Evolutionary conservation across 2,329 filamentous ascomycete species (phyloP).

Genomic region (Teratosphaeria gauchensis): DNA sequence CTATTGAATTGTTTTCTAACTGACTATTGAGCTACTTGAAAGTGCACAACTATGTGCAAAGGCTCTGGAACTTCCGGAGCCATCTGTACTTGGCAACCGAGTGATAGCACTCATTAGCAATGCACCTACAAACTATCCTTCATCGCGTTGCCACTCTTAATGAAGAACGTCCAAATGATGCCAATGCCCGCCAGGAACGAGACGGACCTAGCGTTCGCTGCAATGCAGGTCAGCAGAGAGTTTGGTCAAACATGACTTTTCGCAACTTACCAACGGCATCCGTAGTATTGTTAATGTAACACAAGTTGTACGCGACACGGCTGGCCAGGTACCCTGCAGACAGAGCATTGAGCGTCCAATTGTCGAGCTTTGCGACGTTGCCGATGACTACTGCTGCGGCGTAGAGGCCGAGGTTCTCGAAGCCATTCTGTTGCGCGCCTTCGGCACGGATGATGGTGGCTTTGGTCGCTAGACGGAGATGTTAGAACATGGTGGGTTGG

Average conservation of each 20-base stretch:
- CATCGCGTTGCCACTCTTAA: not conserved
- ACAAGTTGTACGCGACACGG: not conserved
- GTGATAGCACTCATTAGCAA: not conserved
- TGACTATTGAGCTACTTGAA: too few relatives aligned
- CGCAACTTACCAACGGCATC: not conserved
- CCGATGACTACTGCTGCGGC: not conserved
- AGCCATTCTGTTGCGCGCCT: not conserved
- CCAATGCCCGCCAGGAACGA: not conserved
- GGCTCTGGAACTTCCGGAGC: too few relatives aligned
- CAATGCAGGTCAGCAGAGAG: not conserved
- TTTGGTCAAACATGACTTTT: not conserved
- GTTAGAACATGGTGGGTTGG: not conserved
- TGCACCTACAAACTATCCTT: not conserved
- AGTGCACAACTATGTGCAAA: too few relatives aligned
- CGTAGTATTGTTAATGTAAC: not conserved
- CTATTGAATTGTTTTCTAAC: too few relatives aligned
- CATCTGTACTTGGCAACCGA: too few relatives aligned
- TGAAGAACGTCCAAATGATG: not conserved
- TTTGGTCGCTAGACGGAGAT: not conserved
- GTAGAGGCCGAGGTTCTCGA: not conserved
- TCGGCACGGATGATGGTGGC: not conserved
- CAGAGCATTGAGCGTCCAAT: not conserved
- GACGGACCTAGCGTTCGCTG: not conserved
- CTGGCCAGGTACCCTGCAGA: not conserved
- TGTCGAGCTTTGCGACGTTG: not conserved